These are phyloP conservation scores for Calonectria pauciramosa DNA, from an alignment of 2,329 filamentous ascomycete genomes.

Conservation along the genomic window DNA sequence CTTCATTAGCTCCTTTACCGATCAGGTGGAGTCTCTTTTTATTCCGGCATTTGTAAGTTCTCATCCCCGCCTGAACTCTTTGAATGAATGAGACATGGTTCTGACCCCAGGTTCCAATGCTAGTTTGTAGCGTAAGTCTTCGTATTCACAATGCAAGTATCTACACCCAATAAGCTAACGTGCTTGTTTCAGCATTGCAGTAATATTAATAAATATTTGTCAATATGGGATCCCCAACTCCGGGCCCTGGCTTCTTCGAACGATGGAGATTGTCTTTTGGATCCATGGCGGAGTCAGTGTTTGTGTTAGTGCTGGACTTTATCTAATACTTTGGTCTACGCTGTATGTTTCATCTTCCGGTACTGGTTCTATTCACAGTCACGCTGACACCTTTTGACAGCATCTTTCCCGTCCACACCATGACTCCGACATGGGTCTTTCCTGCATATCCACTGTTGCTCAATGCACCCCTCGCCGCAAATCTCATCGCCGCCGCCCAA, in stretches of 20 bases:
- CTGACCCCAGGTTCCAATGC: background rate
- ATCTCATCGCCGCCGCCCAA: constrained; percentile 61
- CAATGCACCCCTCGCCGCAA: constrained; percentile 79
- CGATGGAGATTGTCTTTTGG: constrained; percentile 81
- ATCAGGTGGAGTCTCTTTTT: constrained; percentile 84
- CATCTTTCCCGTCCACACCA: constrained; percentile 78
- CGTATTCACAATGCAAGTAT: background rate
- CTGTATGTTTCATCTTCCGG: constrained; percentile 55
- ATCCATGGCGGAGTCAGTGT: constrained; percentile 78
- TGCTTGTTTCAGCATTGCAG: constrained; percentile 70
- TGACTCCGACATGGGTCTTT: constrained; percentile 93
- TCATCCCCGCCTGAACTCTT: constrained; percentile 20
- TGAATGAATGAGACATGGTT: background rate
- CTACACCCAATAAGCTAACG: background rate
- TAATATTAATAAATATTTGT: constrained; percentile 82
- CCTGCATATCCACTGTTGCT: constrained; percentile 86
- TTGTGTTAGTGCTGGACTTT: constrained; percentile 77
- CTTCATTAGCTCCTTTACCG: constrained; percentile 78
- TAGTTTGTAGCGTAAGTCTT: constrained; percentile 61
- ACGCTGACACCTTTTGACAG: constrained; percentile 42
- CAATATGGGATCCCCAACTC: constrained; percentile 78
- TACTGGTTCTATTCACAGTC: background rate
- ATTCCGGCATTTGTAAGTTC: constrained; percentile 72
- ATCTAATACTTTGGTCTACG: constrained; percentile 78
- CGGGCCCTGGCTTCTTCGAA: constrained; percentile 71